phyloP scores from a whole-genome alignment of 164 flowering plant genomes.

The Nymphaea thermarum region DNA sequence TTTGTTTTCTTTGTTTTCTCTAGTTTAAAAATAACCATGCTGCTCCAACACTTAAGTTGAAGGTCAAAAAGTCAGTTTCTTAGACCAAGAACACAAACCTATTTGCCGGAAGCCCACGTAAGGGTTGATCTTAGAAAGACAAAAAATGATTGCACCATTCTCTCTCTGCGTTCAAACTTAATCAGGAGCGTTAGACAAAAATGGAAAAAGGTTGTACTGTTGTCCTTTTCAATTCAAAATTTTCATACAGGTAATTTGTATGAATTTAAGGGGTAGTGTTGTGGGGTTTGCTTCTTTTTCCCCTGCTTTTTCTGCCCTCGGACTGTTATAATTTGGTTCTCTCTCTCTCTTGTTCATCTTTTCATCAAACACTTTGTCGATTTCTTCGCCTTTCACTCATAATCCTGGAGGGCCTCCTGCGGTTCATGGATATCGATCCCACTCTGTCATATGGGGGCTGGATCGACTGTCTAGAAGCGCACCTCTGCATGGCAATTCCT shows the following conservation, averaged over 20 bases:
- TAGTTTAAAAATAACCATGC: too few species aligned
- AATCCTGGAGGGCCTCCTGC: background rate
- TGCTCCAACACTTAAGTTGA: too few species aligned
- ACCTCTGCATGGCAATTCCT: slow-evolving; percentile 56
- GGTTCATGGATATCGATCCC: background rate
- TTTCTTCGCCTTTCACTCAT: background rate
- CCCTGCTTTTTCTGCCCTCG: background rate
- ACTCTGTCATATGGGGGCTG: background rate
- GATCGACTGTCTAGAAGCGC: background rate
- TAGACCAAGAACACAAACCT: background rate
- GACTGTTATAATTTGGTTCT: background rate
- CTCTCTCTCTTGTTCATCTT: background rate
- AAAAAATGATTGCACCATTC: background rate
- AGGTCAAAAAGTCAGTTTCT: too few species aligned
- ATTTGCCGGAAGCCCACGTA: background rate
- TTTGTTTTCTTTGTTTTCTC: too few species aligned
- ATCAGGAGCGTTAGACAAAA: background rate
- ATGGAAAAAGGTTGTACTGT: background rate
- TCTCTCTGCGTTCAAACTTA: background rate
- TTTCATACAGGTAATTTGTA: background rate
- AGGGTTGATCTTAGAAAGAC: background rate
- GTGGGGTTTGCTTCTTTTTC: background rate
- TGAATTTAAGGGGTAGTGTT: background rate
- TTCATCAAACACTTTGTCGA: background rate
- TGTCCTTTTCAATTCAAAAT: background rate